Evolutionary conservation across 108 stramenopile species (phyloP), one percentile per base, ranked within the genome.

Genomic region (Conticribra guillardii): DNA sequence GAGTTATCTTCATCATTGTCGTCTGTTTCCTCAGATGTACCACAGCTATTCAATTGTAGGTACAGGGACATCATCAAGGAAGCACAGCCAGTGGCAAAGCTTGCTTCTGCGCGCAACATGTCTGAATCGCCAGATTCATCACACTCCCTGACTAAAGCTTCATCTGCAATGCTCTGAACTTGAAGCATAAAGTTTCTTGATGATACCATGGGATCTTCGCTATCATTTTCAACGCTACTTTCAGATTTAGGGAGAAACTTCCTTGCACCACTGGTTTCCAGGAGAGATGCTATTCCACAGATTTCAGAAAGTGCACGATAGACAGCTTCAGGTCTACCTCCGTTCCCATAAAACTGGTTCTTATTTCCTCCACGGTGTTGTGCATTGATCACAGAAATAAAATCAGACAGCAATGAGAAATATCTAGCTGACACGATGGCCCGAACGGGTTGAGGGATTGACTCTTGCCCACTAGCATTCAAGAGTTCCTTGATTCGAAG

Each of bases 361-460:
- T 47, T 41, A 32, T 60, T 77, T 44, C 37, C 31, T 52, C 53
- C 49, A n/a, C 60, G 65, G 34, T 47, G 60, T 29, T 46, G 65
- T 31, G 54, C 32, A 28, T 74, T 63, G 30, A 80, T 46, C 1
- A 37, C 61, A 15, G 67, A 57, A 51, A 45, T 47, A n/a, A 69
- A 76, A 28, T 92, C 91, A 8, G 89, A 74, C 11, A 90, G 56
- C 28, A 89, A 65, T 2, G 88, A 89, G 74, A 81, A 94, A 64
- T 87, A 94, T 45, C 88, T 79, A 16, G 88, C 73, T 15, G 92
- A 85, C 51, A 87, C 54, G n/a, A 87, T 64, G 23, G 71, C 55
- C 24, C 92, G 77, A 17, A 83, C 52, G n/a, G 57, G 23, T 52
- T 81, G 60, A 17, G 87, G 67, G 47, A 78, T 60, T 4, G 59